These are phyloP conservation scores for Rhypophila decipiens DNA, from an alignment of 495 filamentous ascomycete genomes.

Conservation along the genomic window DNA sequence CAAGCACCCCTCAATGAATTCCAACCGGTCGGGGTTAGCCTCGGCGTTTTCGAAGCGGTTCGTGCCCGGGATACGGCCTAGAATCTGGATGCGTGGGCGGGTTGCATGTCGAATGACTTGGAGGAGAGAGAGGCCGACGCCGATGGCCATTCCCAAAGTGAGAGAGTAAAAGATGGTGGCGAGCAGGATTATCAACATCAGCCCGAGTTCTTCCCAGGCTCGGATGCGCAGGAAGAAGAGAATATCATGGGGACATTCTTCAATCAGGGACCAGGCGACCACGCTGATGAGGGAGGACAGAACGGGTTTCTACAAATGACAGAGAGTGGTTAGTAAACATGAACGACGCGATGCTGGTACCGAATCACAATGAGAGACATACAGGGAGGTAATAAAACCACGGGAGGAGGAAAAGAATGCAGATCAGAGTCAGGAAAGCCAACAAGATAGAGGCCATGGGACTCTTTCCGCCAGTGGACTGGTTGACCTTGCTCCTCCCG, in stretches of 20 bases:
- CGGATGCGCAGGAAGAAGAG: slow-evolving; percentile 80
- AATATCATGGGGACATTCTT: slow-evolving; percentile 90
- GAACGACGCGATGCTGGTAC: background rate
- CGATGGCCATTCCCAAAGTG: slow-evolving; percentile 78
- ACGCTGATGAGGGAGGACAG: slow-evolving; percentile 92
- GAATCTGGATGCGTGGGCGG: slow-evolving; percentile 90
- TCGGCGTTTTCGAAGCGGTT: slow-evolving; percentile 86
- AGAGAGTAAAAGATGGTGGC: slow-evolving; percentile 92
- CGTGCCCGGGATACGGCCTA: slow-evolving; percentile 82
- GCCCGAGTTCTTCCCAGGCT: slow-evolving; percentile 74
- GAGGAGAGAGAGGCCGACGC: slow-evolving; percentile 80
- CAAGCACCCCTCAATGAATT: slow-evolving; percentile 84
- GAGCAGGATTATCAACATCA: slow-evolving; percentile 86
- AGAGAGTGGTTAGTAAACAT: slow-evolving; percentile 18
- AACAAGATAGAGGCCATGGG: slow-evolving; percentile 88
- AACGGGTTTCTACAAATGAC: slow-evolving; percentile 85
- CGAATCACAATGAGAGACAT: slow-evolving; percentile 35
- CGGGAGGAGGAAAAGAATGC: slow-evolving; percentile 73
- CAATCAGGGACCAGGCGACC: slow-evolving; percentile 88
- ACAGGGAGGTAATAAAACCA: slow-evolving; percentile 94
- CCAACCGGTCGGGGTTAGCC: slow-evolving; percentile 63
- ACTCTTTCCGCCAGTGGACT: slow-evolving; percentile 81
- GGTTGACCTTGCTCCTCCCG: slow-evolving; percentile 91
- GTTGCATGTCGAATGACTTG: slow-evolving; percentile 86
- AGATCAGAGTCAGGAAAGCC: slow-evolving; percentile 71